Base-by-base conservation (phyloP, 768 basidiomycete species). In the Suillus luteus region DNA sequence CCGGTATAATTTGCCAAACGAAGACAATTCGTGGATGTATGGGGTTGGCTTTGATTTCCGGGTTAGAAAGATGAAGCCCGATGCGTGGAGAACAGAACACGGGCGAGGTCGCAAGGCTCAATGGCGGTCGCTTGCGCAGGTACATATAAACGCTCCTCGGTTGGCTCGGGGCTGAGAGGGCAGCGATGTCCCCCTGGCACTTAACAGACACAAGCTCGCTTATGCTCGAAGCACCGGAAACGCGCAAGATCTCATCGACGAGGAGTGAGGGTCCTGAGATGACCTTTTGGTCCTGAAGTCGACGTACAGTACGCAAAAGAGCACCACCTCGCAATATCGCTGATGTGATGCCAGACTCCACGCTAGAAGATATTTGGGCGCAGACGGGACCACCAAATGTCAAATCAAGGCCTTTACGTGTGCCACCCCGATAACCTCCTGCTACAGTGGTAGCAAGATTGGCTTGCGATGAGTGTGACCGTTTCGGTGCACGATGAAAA, bases 341-440 rank as follows among this genome's bases (percentile, higher is more conserved):
- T 1, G 68, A 66, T 44, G 66, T 43, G 14, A 54, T 43, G 11
- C 65, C n/a, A 22, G 66, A 48, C 8, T 33, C 38, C 24, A n/a
- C 15, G 19, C 10, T 46, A 19, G 33, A 41, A 33, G 67, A 60
- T 3, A 59, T 38, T 22, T 41, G 62, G 37, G 60, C 49, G 5
- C 73, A 74, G 22, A 68, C 33, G 2, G 78, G 75, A 0, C 65
- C 68, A 17, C 89, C 91, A 33, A 93, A 74, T 0, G 91, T 91
- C 41, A 93, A 61, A 72, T 93, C 91, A 40, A 93, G 78, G 3
- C 91, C 92, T 75, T 93, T 93, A 48, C 91, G 85, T 5, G 87
- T 85, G 5, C 91, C 92, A 19, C 83, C 82, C 69, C 91, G 78
- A 73, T 91, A 93, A 4, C 80, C 81, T 0, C 82, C 83, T 12